Evolutionary conservation across 148 eudicot species (phyloP).

Genomic region (Selenicereus undatus): DNA sequence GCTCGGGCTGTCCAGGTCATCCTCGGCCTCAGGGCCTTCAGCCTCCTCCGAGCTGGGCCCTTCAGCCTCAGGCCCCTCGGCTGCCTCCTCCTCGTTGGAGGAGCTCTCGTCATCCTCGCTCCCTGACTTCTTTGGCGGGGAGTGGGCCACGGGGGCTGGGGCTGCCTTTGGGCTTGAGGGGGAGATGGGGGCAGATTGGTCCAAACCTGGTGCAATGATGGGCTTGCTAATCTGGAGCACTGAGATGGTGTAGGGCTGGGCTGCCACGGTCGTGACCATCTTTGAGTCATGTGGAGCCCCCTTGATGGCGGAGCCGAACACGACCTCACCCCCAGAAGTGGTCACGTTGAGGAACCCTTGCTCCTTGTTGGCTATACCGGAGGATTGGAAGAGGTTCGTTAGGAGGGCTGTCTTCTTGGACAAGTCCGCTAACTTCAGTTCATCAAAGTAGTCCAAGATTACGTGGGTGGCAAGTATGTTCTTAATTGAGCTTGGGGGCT

Average conservation of each 20-base stretch:
- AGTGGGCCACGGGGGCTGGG: conserved; percentile 15
- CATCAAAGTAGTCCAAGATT: conserved; percentile 40
- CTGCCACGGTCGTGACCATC: conserved; percentile 27
- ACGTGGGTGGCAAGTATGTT: conserved; percentile 36
- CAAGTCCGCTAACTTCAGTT: conserved; percentile 20
- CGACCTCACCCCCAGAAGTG: conserved; percentile 12
- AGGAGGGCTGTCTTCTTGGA: conserved; percentile 17
- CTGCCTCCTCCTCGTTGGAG: conserved; percentile 9
- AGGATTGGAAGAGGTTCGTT: conserved; percentile 37
- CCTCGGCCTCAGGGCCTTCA: not conserved
- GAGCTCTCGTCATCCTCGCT: conserved; percentile 14
- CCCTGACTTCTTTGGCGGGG: conserved; percentile 7
- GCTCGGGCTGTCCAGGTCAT: not conserved
- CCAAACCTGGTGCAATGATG: conserved; percentile 36
- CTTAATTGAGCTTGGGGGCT: conserved; percentile 3
- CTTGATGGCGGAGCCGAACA: conserved; percentile 30
- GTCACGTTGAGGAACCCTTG: conserved; percentile 38
- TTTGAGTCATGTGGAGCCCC: conserved; percentile 32
- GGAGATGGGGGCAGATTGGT: conserved; percentile 19
- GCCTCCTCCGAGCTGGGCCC: not conserved
- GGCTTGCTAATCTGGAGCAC: conserved; percentile 40
- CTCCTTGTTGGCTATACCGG: conserved; percentile 25
- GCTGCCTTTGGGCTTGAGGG: conserved; percentile 20
- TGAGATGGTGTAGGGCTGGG: conserved; percentile 40
- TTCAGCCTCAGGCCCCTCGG: conserved; percentile 18